phyloP scores from a whole-genome alignment of 2,329 filamentous ascomycete species.

The Gnomoniopsis smithogilvyi region DNA sequence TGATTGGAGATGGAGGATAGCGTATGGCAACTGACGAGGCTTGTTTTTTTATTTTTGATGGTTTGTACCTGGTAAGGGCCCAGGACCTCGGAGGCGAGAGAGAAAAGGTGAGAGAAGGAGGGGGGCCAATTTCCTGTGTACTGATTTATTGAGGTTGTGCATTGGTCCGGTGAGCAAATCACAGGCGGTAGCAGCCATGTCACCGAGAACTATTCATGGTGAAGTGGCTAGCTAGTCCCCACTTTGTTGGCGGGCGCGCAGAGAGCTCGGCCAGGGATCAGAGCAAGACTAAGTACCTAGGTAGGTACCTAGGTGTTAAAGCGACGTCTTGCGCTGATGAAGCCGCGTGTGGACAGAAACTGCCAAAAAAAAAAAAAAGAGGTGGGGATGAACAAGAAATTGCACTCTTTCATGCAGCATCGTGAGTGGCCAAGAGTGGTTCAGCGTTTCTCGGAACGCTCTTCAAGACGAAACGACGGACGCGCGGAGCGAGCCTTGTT shows the following conservation, averaged over 20 bases:
- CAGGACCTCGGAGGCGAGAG: background rate
- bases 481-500: background rate
- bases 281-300: no score
- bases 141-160: conserved; percentile 2
- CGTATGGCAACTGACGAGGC: no score
- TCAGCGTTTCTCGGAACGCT: background rate
- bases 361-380: no score
- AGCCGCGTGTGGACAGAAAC: background rate
- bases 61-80: background rate
- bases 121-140: background rate
- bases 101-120: background rate
- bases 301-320: no score
- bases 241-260: background rate
- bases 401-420: conserved; percentile 5
- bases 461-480: background rate
- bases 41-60: no score
- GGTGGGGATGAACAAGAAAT: conserved; percentile 6
- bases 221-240: background rate
- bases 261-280: background rate
- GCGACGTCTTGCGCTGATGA: background rate
- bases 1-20: background rate
- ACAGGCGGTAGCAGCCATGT: background rate
- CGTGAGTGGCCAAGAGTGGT: conserved; percentile 3
- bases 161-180: conserved; percentile 1
- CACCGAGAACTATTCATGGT: background rate